phyloP scores from a whole-genome alignment of 441 rosid genomes.

The Corymbia calophylla region DNA sequence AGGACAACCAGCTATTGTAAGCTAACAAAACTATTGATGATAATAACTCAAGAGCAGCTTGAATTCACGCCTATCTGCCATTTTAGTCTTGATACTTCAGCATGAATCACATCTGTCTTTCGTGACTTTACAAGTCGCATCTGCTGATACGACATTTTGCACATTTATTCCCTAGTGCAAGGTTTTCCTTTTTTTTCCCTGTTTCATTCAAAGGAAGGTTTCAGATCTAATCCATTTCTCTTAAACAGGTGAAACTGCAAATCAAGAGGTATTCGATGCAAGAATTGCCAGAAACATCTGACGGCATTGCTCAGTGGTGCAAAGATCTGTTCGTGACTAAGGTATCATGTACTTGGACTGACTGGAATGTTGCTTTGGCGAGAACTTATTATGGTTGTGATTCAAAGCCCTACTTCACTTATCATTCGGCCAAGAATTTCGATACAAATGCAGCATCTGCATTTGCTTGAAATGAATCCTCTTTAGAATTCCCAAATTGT shows the following conservation, averaged over 20 bases:
- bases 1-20: not conserved
- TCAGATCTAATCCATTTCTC: not conserved
- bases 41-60: not conserved
- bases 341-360: not conserved
- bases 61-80: not conserved
- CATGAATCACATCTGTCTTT: not conserved
- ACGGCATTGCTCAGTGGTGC: slow-evolving; percentile 10
- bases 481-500: not conserved
- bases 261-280: not conserved
- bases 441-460: not conserved
- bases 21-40: not conserved
- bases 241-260: slow-evolving; percentile 4
- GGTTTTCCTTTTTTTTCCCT: not conserved
- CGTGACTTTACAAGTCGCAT: not conserved
- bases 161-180: not conserved
- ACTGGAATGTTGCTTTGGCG: not conserved
- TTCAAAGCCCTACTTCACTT: not conserved
- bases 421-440: not conserved
- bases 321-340: slow-evolving; percentile 5
- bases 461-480: not conserved
- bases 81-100: not conserved
- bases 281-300: not conserved
- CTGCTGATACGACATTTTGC: not conserved
- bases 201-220: not conserved
- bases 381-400: not conserved